A percentile compares a stretch with the other conserved stretches of the same genome.
phyloP scores from a whole-genome alignment of 2,329 filamentous ascomycete species.

The Fusarium udum region DNA sequence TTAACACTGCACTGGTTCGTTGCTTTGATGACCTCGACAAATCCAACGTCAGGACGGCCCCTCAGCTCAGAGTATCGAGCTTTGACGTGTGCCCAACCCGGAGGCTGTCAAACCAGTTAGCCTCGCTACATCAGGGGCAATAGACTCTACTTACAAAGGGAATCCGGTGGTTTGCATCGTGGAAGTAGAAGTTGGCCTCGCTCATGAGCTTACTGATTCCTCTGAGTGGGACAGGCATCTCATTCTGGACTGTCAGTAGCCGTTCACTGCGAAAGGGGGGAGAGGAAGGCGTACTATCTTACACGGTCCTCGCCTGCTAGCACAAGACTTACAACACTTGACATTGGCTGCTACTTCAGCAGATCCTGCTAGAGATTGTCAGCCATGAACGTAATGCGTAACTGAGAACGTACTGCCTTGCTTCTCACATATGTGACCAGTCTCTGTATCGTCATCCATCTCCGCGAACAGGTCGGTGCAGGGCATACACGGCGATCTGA shows the following conservation, averaged over 20 bases:
- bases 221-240: not conserved
- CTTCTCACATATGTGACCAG: not conserved
- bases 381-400: not conserved
- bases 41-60: not conserved
- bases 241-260: not conserved
- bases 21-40: not conserved
- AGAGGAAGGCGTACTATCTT: not conserved
- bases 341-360: not conserved
- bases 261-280: not conserved
- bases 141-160: not conserved
- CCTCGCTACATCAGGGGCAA: not conserved
- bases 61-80: not conserved
- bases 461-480: not conserved
- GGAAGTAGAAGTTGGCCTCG: not conserved
- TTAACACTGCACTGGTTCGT: rapidly evolving
- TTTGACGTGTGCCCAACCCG: not conserved
- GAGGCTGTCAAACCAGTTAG: not conserved
- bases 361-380: not conserved
- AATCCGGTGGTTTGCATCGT: not conserved
- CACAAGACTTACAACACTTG: not conserved
- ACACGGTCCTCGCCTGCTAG: not conserved
- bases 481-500: rapidly evolving
- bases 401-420: not conserved
- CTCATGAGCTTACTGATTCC: not conserved
- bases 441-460: not conserved